Conservation (phyloP, 2,329 filamentous ascomycete genomes). For the Pseudogymnoascus sp. region DNA sequence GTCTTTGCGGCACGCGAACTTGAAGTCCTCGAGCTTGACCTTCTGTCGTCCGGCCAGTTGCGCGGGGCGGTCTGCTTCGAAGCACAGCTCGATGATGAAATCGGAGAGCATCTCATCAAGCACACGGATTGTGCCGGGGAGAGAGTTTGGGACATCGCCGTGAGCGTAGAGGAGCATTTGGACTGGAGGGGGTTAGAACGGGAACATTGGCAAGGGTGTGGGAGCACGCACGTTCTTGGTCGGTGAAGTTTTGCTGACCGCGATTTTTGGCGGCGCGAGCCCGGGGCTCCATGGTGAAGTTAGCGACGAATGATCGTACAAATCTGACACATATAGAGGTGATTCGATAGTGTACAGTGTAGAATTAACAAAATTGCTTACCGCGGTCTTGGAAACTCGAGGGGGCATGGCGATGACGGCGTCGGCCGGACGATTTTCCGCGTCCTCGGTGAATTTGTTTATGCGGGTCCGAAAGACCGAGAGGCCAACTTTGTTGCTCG, state of each 20-base stretch:
- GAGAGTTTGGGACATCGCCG: constrained; percentile 68
- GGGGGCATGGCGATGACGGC: background rate
- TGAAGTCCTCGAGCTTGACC: constrained; percentile 97
- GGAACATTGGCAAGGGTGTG: constrained; percentile 2
- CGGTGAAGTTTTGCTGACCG: constrained; percentile 72
- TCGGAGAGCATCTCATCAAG: constrained; percentile 95
- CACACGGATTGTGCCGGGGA: constrained; percentile 75
- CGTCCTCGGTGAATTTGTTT: constrained; percentile 9
- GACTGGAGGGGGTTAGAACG: constrained; percentile 40
- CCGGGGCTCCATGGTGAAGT: constrained; percentile 57
- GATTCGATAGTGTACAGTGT: background rate
- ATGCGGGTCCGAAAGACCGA: background rate
- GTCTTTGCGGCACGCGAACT: constrained; percentile 84
- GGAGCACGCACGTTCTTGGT: constrained; percentile 55
- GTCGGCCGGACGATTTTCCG: background rate
- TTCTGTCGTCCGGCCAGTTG: constrained; percentile 86
- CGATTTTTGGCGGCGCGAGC: constrained; percentile 73
- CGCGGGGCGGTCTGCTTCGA: constrained; percentile 78
- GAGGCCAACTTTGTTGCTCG: background rate
- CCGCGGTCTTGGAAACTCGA: background rate
- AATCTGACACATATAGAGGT: background rate
- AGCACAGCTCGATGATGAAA: constrained; percentile 90
- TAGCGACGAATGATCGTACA: background rate
- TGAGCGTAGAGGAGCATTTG: constrained; percentile 69
- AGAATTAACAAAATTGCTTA: background rate